These are phyloP conservation scores for Penicillium coprophilum DNA, from an alignment of 495 filamentous ascomycete species.

Conservation along the genomic window DNA sequence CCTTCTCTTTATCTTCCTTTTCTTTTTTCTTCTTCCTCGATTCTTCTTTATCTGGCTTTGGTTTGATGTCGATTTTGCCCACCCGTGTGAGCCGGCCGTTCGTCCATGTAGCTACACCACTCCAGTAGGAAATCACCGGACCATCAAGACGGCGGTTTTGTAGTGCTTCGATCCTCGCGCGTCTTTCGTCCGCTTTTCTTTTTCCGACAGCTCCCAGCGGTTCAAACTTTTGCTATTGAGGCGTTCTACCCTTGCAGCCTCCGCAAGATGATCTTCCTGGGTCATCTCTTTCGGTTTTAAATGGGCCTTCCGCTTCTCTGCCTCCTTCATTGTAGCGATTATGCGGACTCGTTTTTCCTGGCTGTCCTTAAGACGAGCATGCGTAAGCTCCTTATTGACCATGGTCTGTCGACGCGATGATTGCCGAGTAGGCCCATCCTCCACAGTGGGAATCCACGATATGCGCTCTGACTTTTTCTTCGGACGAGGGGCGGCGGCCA, in stretches of 20 bases:
- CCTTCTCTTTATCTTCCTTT: conserved; percentile 35
- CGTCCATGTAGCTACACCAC: conserved; percentile 74
- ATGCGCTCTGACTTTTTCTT: conserved; percentile 93
- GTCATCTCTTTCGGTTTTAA: conserved; percentile 78
- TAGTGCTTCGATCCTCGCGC: conserved; percentile 76
- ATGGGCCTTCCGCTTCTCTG: conserved; percentile 73
- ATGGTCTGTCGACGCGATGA: conserved; percentile 82
- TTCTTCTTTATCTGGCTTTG: conserved; percentile 44
- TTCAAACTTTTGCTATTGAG: conserved; percentile 88
- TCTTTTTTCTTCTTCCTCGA: conserved; percentile 39
- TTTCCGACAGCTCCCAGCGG: conserved; percentile 90
- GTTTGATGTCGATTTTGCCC: conserved; percentile 63
- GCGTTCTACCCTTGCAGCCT: conserved; percentile 80
- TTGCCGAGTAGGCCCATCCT: conserved; percentile 76
- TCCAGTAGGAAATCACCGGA: conserved; percentile 91
- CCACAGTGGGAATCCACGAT: conserved; percentile 79
- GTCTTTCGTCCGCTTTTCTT: conserved; percentile 75
- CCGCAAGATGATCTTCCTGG: conserved; percentile 80
- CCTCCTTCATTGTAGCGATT: conserved; percentile 82
- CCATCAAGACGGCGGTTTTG: conserved; percentile 84
- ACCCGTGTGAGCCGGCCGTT: conserved; percentile 75
- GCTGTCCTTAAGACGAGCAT: conserved; percentile 78
- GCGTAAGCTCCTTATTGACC: conserved; percentile 78
- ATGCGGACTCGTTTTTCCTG: conserved; percentile 77
- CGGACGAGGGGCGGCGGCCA: conserved; percentile 55